These are phyloP conservation scores for Verticillium nonalfalfae DNA, from an alignment of 2,329 filamentous ascomycete genomes.

Conservation along the genomic window DNA sequence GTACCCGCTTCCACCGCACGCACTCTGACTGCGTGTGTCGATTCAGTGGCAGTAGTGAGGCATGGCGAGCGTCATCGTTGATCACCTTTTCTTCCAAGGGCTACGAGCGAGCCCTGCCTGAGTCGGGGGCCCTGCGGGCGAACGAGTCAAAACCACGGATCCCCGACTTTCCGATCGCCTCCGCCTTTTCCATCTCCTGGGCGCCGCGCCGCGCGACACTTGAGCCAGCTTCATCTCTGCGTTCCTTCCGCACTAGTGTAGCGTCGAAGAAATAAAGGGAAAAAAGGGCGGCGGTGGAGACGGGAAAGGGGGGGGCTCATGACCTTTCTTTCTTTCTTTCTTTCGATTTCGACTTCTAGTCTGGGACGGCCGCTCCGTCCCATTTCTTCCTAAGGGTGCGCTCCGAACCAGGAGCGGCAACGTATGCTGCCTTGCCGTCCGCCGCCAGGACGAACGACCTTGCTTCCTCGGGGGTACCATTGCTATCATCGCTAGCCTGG, in stretches of 20 bases:
- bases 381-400: background rate
- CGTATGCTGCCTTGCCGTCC: background rate
- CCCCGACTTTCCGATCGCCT: background rate
- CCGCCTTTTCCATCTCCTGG: background rate
- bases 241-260: background rate
- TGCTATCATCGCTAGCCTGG: background rate
- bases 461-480: background rate
- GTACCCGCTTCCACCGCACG: background rate
- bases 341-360: background rate
- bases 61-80: background rate
- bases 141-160: background rate
- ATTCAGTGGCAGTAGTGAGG: background rate
- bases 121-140: background rate
- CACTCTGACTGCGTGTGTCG: background rate
- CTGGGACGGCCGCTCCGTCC: background rate
- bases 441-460: background rate
- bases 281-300: background rate
- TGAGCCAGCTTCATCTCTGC: background rate
- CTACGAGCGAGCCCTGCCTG: background rate
- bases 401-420: background rate
- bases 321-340: background rate
- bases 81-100: background rate
- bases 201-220: background rate
- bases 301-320: background rate
- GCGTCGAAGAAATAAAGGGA: background rate